These are phyloP conservation scores for Endotrypanum monterogeii DNA, from an alignment of 208 protist genomes.

Conservation along the genomic window DNA sequence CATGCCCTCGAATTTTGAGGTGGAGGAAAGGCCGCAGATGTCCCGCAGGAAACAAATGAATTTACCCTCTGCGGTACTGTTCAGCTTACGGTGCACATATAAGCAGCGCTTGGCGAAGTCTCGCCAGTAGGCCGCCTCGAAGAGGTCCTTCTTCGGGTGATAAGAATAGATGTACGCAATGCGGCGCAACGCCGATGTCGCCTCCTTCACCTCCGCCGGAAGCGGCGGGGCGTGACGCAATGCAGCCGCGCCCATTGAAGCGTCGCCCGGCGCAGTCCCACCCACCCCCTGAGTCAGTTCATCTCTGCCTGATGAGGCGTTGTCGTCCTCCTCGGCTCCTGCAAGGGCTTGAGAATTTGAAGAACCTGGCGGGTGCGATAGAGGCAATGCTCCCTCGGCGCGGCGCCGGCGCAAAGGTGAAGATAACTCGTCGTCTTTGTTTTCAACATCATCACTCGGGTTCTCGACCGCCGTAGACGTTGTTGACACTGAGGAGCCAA, in stretches of 20 bases:
- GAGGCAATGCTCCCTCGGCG: slow-evolving; percentile 3
- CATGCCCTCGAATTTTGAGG: slow-evolving; percentile 97
- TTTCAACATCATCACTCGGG: neutral
- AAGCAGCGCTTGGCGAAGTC: slow-evolving; percentile 94
- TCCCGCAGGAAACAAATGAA: slow-evolving; percentile 94
- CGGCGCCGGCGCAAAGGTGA: slow-evolving; percentile 17
- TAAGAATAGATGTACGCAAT: slow-evolving; percentile 87
- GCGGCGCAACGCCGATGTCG: slow-evolving; percentile 35
- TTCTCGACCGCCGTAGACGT: neutral
- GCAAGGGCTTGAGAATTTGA: neutral
- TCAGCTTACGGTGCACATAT: slow-evolving; percentile 67
- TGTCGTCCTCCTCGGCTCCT: slow-evolving; percentile 4
- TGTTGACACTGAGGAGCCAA: neutral
- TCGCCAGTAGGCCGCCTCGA: slow-evolving; percentile 96
- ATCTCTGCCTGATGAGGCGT: neutral
- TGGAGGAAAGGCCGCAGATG: slow-evolving; percentile 94
- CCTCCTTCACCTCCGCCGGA: slow-evolving; percentile 23
- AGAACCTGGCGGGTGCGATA: neutral
- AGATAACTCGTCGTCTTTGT: slow-evolving; percentile 9
- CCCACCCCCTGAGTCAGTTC: neutral
- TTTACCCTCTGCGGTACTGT: slow-evolving; percentile 84
- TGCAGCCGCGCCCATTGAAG: slow-evolving; percentile 8
- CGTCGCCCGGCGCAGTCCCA: neutral
- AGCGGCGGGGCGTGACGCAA: slow-evolving; percentile 24
- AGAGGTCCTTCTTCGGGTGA: slow-evolving; percentile 94